Evolutionary conservation across 768 basidiomycete genomes (phyloP).

Genomic region (Infundibulicybe gibba): DNA sequence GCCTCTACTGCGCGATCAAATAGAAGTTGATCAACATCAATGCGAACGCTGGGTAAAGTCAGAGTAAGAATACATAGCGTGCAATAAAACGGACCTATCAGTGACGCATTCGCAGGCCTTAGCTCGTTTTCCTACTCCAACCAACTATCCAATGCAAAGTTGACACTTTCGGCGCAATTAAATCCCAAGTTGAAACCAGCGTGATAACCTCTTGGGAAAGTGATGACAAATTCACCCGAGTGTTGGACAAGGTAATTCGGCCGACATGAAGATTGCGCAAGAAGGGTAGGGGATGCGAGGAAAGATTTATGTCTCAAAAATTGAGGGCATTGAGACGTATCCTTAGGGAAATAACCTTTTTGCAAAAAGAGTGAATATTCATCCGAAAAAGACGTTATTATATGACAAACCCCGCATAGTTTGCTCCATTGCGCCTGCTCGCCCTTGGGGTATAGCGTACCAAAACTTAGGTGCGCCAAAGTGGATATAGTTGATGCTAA

Average conservation of each 20-base stretch:
- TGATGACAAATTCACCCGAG: slow-evolving; percentile 94
- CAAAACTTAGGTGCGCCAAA: slow-evolving; percentile 97
- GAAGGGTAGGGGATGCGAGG: slow-evolving; percentile 80
- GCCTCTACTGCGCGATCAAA: slow-evolving; percentile 56
- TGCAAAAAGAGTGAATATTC: slow-evolving; percentile 2
- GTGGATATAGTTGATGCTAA: slow-evolving; percentile 98
- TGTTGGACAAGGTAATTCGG: slow-evolving; percentile 91
- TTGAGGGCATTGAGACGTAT: slow-evolving; percentile 81
- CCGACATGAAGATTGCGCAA: slow-evolving; percentile 73
- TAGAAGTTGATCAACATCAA: slow-evolving; percentile 88
- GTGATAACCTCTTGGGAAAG: slow-evolving; percentile 93
- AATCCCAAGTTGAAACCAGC: slow-evolving; percentile 96
- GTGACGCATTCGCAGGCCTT: slow-evolving; percentile 70
- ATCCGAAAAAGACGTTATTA: background rate
- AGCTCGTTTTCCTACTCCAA: slow-evolving; percentile 82
- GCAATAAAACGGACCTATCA: slow-evolving; percentile 52
- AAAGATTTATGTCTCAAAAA: slow-evolving; percentile 97
- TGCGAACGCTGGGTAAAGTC: slow-evolving; percentile 65
- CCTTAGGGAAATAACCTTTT: slow-evolving; percentile 85
- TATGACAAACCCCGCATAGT: slow-evolving; percentile 73
- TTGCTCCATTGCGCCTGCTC: slow-evolving; percentile 79
- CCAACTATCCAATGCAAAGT: slow-evolving; percentile 96
- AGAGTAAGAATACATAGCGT: background rate
- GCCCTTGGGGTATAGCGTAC: slow-evolving; percentile 92
- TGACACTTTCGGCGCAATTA: slow-evolving; percentile 96